phyloP scores from a whole-genome alignment of 2,329 filamentous ascomycete genomes.

The Boeremia exigua region DNA sequence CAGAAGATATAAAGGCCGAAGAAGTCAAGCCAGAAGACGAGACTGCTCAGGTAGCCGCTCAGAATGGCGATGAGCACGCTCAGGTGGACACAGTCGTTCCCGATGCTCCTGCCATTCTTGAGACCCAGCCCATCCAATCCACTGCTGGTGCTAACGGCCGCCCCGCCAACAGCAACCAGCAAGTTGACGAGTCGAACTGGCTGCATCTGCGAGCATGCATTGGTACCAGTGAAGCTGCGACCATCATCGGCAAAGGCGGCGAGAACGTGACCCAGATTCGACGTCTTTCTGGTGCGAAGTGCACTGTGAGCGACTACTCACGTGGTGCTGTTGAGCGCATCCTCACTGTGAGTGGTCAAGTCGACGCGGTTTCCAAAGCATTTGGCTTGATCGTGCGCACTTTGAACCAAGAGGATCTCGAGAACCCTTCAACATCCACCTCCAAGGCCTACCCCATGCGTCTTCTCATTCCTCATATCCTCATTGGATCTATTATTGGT shows the following conservation, averaged over 20 bases:
- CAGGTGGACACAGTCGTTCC: slow-evolving; percentile 74
- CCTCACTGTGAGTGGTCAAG: slow-evolving; percentile 92
- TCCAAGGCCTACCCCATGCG: slow-evolving; percentile 98
- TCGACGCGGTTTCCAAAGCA: slow-evolving; percentile 97
- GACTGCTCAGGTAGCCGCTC: slow-evolving; percentile 39
- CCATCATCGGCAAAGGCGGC: slow-evolving; percentile 96
- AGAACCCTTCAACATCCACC: slow-evolving; percentile 84
- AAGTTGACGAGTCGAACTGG: slow-evolving; percentile 91
- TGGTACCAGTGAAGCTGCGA: slow-evolving; percentile 95
- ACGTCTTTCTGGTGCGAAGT: slow-evolving; percentile 93
- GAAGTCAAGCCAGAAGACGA: slow-evolving; percentile 32
- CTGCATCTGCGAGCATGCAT: slow-evolving; percentile 97
- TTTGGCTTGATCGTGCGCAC: slow-evolving; percentile 98
- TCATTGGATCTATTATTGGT: slow-evolving; percentile 98
- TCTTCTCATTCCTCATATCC: slow-evolving; percentile 91
- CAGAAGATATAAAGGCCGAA: slow-evolving; percentile 42
- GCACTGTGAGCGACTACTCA: slow-evolving; percentile 97
- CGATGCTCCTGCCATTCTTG: slow-evolving; percentile 60
- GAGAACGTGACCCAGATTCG: slow-evolving; percentile 98
- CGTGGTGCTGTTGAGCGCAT: slow-evolving; percentile 97
- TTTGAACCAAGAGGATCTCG: slow-evolving; percentile 93
- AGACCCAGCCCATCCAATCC: slow-evolving; percentile 65
- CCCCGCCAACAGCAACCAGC: slow-evolving; percentile 55
- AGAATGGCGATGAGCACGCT: slow-evolving; percentile 63
- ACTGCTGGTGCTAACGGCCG: slow-evolving; percentile 62